Percentiles rank a stretch among this genome's conserved stretches.
phyloP scores from a whole-genome alignment of 805 yeast genomes.

The Priceomyces castillae region DNA sequence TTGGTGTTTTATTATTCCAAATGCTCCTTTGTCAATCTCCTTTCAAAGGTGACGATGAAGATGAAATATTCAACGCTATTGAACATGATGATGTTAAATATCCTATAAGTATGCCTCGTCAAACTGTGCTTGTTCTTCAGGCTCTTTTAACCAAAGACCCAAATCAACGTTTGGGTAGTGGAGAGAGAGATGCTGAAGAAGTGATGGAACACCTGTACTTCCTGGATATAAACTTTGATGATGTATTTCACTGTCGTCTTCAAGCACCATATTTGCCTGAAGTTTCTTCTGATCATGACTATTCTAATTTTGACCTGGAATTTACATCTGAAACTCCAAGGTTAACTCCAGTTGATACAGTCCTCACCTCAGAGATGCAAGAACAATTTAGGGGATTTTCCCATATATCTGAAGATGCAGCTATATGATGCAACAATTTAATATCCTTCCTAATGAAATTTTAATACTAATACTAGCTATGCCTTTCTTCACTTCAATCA shows the following conservation, averaged over 20 bases:
- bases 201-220: conserved; percentile 96
- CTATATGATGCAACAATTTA: conserved; percentile 19
- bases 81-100: conserved; percentile 93
- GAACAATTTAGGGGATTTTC: conserved; percentile 98
- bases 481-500: background rate
- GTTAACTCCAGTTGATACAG: conserved; percentile 89
- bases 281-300: conserved; percentile 82
- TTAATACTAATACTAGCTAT: background rate
- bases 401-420: conserved; percentile 65
- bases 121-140: conserved; percentile 90
- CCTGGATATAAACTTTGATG: conserved; percentile 86
- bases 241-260: conserved; percentile 64
- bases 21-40: conserved; percentile 97
- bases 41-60: conserved; percentile 95
- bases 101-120: conserved; percentile 96
- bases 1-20: conserved; percentile 93
- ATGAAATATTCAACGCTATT: conserved; percentile 95
- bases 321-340: conserved; percentile 94
- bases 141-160: conserved; percentile 91
- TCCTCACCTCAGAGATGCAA: conserved; percentile 82
- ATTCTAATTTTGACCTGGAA: conserved; percentile 89
- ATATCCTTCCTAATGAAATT: background rate
- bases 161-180: conserved; percentile 74
- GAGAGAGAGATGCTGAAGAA: conserved; percentile 86
- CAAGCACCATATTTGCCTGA: conserved; percentile 91